phyloP scores from a whole-genome alignment of 73 alveolate species.

The Paramecium octaurelia region DNA sequence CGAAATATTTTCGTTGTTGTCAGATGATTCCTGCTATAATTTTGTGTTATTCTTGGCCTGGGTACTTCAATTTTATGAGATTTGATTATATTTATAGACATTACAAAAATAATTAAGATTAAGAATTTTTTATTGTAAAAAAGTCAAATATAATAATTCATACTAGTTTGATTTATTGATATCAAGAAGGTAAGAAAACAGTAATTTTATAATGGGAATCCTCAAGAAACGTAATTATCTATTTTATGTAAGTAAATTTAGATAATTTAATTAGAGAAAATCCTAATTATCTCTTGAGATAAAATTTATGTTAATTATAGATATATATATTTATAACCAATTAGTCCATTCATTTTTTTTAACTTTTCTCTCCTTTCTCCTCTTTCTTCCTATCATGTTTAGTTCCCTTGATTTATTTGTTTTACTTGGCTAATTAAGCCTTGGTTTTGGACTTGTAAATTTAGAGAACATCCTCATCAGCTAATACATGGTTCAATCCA shows the following conservation, averaged over 20 bases:
- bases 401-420: slow-evolving; percentile 21
- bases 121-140: not conserved
- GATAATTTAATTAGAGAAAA: not conserved
- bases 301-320: not conserved
- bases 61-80: not conserved
- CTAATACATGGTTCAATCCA: slow-evolving; percentile 88
- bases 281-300: not conserved
- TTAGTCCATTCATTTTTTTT: not conserved
- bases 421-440: slow-evolving; percentile 13
- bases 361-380: not conserved
- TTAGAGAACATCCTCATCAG: slow-evolving; percentile 98
- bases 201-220: not conserved
- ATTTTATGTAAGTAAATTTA: not conserved
- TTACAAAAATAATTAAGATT: not conserved
- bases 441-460: slow-evolving; percentile 72
- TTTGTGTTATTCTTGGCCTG: not conserved
- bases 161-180: not conserved
- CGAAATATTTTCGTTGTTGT: not conserved
- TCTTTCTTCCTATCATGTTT: slow-evolving; percentile 27
- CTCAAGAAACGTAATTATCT: not conserved
- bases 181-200: not conserved
- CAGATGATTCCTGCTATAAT: not conserved
- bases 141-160: not conserved
- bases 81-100: not conserved
- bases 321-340: not conserved